Percentiles rank a stretch among this genome's conserved stretches.
phyloP scores from a whole-genome alignment of 2,329 filamentous ascomycete genomes.

The Calcarisporium arbuscula region DNA sequence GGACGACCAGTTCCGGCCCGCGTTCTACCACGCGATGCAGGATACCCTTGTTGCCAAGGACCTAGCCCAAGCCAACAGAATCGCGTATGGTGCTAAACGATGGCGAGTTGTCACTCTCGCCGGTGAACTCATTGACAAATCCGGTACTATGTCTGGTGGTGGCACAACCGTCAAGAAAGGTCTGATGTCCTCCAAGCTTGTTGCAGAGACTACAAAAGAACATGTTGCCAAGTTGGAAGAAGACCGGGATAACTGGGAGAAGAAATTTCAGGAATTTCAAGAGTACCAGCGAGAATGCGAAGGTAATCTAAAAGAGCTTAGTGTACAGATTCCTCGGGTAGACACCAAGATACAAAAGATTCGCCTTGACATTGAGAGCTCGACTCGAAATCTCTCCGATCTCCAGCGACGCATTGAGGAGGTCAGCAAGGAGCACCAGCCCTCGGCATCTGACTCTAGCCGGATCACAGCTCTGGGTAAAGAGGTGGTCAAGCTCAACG shows the following conservation, averaged over 20 bases:
- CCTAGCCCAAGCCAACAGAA: slow-evolving; percentile 91
- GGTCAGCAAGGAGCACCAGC: slow-evolving; percentile 71
- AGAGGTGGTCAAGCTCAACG: slow-evolving; percentile 67
- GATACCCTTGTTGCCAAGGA: slow-evolving; percentile 92
- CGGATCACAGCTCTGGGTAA: slow-evolving; percentile 69
- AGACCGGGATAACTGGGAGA: slow-evolving; percentile 79
- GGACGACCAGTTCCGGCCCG: slow-evolving; percentile 77
- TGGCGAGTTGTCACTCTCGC: slow-evolving; percentile 97
- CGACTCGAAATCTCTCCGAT: slow-evolving; percentile 76
- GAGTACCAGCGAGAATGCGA: slow-evolving; percentile 79
- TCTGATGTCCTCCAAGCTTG: slow-evolving; percentile 93
- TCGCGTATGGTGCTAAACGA: slow-evolving; percentile 86
- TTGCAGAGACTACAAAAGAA: slow-evolving; percentile 80
- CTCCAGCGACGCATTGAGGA: slow-evolving; percentile 81
- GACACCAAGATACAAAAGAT: slow-evolving; percentile 92
- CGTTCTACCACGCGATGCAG: slow-evolving; percentile 92
- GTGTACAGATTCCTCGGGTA: slow-evolving; percentile 72
- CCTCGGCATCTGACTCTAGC: slow-evolving; percentile 72
- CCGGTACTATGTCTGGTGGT: slow-evolving; percentile 97
- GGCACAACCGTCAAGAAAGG: slow-evolving; percentile 85
- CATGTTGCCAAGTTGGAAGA: slow-evolving; percentile 81
- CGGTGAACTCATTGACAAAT: slow-evolving; percentile 94
- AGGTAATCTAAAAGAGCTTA: slow-evolving; percentile 61
- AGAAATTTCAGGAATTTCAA: slow-evolving; percentile 77
- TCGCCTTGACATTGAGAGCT: slow-evolving; percentile 79